Percentiles rank a stretch among this genome's conserved stretches.
phyloP scores from a whole-genome alignment of 2,329 filamentous ascomycete species.

The Monosporascus sp. region DNA sequence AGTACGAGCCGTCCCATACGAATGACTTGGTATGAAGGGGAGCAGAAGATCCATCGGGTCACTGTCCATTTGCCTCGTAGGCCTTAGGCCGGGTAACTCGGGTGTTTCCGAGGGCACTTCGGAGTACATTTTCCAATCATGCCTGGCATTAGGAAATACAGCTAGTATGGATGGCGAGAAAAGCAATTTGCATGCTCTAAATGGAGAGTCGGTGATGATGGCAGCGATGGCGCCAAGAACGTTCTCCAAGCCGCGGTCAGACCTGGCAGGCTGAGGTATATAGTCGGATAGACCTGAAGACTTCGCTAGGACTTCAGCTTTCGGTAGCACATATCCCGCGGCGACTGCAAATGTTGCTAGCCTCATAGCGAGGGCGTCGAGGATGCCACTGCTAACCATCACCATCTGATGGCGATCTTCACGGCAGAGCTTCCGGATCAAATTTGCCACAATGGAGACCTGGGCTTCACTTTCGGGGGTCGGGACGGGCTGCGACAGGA shows the following conservation, averaged over 20 bases:
- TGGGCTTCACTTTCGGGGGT: constrained; percentile 54
- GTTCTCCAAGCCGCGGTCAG: constrained; percentile 55
- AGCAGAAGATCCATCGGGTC: constrained; percentile 61
- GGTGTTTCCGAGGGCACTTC: constrained; percentile 47
- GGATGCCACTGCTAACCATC: constrained; percentile 66
- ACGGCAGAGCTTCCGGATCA: constrained; percentile 57
- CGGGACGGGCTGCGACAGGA: constrained; percentile 55
- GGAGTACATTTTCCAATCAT: constrained; percentile 42
- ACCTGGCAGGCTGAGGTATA: constrained; percentile 57
- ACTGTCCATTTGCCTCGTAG: constrained; percentile 37
- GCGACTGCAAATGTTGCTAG: constrained; percentile 66
- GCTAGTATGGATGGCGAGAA: constrained; percentile 64
- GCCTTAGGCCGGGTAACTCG: constrained; percentile 46
- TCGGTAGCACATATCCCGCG: constrained; percentile 63
- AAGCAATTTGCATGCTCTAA: constrained; percentile 65
- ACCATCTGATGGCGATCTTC: constrained; percentile 64
- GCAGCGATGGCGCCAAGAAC: constrained; percentile 72
- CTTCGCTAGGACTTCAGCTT: constrained; percentile 50
- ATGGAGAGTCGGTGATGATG: constrained; percentile 74
- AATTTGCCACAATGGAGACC: constrained; percentile 51
- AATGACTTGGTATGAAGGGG: constrained; percentile 44
- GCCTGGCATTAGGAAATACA: constrained; percentile 58
- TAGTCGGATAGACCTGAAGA: constrained; percentile 49
- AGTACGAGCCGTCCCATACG: constrained; percentile 24
- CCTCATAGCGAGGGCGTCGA: constrained; percentile 72